Base-by-base conservation (phyloP, 495 filamentous ascomycete species). In the Penicillium alfredii region DNA sequence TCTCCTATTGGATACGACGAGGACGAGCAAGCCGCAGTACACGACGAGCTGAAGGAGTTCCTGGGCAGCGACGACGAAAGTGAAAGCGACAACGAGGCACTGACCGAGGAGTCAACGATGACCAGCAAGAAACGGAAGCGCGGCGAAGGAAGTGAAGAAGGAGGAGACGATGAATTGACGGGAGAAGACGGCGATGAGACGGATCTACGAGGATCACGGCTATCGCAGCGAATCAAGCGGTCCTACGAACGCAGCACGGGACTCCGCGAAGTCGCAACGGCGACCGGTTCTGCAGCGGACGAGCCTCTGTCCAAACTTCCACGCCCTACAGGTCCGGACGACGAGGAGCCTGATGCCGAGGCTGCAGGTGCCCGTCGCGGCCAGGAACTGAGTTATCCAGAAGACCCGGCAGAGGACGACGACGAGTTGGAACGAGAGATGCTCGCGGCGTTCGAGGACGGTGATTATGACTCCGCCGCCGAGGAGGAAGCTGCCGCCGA, bases 1-100 rank as follows among this genome's bases (percentile, higher is more conserved):
- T 69, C 53, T 13, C 60, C 40, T 10, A 66, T 68, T 8, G 61
- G 65, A 13, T 69, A 45, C 42, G 69, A 66, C 16, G 64, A 61
- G 5, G 56, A 75, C 6, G 70, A 78, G 35, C 63, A 64, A 42
- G 58, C 61, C 7, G 68, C 42, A 8, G 51, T 82, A 8, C 79
- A 86, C 43, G 81, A 82, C 31, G 88, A 93, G 51, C 60, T 92
- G 4, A 72, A 78, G 26, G 86, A 88, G 11, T 93, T 92, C 46
- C 64, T 92, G 41, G 82, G 73, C 8, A 76, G 71, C 14, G 77
- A 81, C 12, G 78, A 78, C 29, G 81, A 79, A 19, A 73, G 64
- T 44, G 74, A 76, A 53, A 45, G 60, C 28, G 69, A 72, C 51
- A 66, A 44, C 22, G 66, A 69, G 16, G 37, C 46, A 10, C 56